Evolutionary conservation across 768 basidiomycete genomes (phyloP).

Genomic region (Macrolepiota fuliginosa): DNA sequence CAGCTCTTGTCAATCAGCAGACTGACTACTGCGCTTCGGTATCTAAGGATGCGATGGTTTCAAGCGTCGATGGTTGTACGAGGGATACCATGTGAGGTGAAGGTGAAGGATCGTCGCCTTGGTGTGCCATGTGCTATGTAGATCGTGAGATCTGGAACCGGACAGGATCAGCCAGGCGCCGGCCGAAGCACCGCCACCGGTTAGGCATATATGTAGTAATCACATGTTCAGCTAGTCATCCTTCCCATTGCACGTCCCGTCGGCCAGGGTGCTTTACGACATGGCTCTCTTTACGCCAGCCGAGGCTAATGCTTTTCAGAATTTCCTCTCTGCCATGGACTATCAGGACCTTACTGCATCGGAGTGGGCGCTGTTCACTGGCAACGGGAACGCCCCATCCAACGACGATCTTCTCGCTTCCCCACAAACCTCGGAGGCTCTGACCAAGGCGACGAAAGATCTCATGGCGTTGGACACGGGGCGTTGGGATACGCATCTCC

Average conservation of each 20-base stretch:
- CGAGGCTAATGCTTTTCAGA: constrained; percentile 67
- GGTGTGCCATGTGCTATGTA: not conserved
- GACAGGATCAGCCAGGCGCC: not conserved
- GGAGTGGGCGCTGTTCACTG: constrained; percentile 43
- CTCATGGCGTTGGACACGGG: constrained; percentile 69
- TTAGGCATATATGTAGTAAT: not conserved
- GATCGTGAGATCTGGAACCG: not conserved
- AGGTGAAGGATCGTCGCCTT: too few relatives aligned
- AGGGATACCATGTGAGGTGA: too few relatives aligned
- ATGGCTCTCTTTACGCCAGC: constrained; percentile 64
- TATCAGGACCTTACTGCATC: constrained; percentile 35
- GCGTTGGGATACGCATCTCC: constrained; percentile 29
- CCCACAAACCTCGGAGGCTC: constrained; percentile 56
- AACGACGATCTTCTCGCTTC: constrained; percentile 42
- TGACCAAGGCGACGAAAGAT: constrained; percentile 80
- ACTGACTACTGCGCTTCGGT: not conserved
- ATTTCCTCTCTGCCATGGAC: constrained; percentile 61
- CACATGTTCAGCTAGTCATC: constrained; percentile 4
- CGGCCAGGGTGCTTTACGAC: not conserved
- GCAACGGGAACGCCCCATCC: constrained; percentile 23
- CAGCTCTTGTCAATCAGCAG: not conserved
- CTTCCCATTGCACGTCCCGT: not conserved
- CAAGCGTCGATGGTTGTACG: not conserved
- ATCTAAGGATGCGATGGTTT: not conserved
- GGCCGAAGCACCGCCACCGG: constrained; percentile 10